Percentiles rank a stretch among this genome's conserved stretches.
Evolutionary conservation across 192 early-diverging fungal species (phyloP).

Genomic region (Funneliformis geosporum): DNA sequence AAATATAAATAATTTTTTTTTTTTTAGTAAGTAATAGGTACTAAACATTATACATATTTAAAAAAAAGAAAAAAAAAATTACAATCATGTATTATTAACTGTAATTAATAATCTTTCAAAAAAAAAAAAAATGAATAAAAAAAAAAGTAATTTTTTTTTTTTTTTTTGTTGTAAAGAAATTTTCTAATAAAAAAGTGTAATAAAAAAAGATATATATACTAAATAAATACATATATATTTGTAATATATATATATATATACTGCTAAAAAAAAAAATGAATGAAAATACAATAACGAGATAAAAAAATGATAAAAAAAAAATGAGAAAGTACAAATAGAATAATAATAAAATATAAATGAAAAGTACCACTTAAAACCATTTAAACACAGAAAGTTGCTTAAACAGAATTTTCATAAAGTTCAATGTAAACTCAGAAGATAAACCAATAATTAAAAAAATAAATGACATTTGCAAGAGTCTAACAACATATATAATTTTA

Average conservation of each 20-base stretch:
- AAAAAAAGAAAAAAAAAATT: too few relatives aligned
- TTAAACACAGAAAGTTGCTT: neutral
- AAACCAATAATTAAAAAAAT: neutral
- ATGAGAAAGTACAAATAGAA: too few relatives aligned
- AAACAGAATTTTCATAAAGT: neutral
- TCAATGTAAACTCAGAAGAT: neutral
- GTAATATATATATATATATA: too few relatives aligned
- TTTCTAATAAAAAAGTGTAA: neutral
- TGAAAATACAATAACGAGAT: too few relatives aligned
- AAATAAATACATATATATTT: too few relatives aligned
- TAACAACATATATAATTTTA: neutral
- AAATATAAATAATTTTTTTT: slow-evolving; percentile 1
- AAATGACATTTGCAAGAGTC: neutral
- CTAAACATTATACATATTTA: neutral
- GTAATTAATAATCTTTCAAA: neutral
- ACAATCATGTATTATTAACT: neutral
- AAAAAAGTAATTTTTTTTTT: neutral
- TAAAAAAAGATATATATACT: too few relatives aligned
- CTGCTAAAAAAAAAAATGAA: too few relatives aligned
- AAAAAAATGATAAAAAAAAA: too few relatives aligned
- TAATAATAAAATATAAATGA: too few relatives aligned
- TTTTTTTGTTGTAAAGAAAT: too few relatives aligned
- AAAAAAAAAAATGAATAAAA: neutral
- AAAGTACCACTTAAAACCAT: too few relatives aligned
- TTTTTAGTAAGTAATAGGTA: neutral